Evolutionary conservation across 148 eudicot species (phyloP), one percentile per base, ranked within the genome.

Genomic region (Bassia scoparia): DNA sequence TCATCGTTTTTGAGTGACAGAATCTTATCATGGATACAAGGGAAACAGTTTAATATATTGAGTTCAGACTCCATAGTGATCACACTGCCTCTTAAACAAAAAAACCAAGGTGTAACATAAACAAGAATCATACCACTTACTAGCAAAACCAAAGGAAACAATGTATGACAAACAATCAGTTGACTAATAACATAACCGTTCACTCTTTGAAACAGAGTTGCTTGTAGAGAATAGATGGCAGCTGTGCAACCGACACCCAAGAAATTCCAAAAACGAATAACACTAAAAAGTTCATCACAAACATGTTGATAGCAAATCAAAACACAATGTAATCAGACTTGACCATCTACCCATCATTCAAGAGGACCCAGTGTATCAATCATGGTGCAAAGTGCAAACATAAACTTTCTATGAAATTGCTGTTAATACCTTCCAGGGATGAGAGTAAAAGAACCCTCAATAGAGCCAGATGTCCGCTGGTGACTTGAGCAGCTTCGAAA

Each of bases 401-500:
- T 41, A 41, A 11, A 1, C 3, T 24, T 3, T 4, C 17, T 8
- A 55, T 37, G 50, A 23, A 50, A 58, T 30, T 37, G 56, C 27
- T 33, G 68, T 15, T 62, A 62, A 54, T 83, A 94, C 98, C 96
- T 95, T 71, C 97, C 98, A 55, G 98, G 97, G 56, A 95, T 82
- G 73, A 88, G 89, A 37, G 88, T 91, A 70, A 95, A 95, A 63
- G 82, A 86, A 70, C 98, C 98, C 79, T 95, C 98, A 26, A 89
- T 74, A 66, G 96, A 95, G 24, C 97, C 98, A 55, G 73, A 54
- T 34, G 75, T 34, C 58, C 76, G 70, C 24, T 69, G 71, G 55
- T 81, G 78, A 75, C 68, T 17, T 34, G 86, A 50, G 79, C 96
- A 87, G 76, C 97, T 95, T 91, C 82, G 48, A 95, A 55, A 95